Evolutionary conservation across 352 stramenopile species (phyloP).

Genomic region (Pelagophyceae sp.): DNA sequence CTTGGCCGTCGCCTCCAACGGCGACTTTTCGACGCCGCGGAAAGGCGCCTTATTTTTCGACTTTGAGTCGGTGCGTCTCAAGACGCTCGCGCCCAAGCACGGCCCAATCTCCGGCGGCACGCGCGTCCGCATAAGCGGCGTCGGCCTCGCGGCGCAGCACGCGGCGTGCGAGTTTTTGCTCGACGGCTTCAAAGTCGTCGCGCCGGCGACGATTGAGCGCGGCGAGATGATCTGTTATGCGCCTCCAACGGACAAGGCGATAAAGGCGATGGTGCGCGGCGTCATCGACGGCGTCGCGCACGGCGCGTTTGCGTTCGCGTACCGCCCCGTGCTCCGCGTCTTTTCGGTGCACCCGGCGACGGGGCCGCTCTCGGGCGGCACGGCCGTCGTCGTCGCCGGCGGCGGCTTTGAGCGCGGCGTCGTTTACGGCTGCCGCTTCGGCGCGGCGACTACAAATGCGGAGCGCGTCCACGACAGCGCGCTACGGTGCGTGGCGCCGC

Average conservation of each 20-base stretch:
- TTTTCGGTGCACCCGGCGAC: constrained; percentile 21
- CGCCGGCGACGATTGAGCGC: too few species aligned
- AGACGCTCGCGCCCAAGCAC: background rate
- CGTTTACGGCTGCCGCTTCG: background rate
- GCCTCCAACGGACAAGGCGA: too few species aligned
- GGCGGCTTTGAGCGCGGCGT: constrained; percentile 17
- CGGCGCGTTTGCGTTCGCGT: constrained; percentile 21
- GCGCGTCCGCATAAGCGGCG: background rate
- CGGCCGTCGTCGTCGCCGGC: constrained; percentile 27
- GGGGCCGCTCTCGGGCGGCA: constrained; percentile 24
- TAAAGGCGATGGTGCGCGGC: background rate
- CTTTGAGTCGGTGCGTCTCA: background rate
- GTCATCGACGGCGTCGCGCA: background rate
- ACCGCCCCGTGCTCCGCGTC: constrained; percentile 25
- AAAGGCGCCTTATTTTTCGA: background rate
- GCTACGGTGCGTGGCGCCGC: background rate
- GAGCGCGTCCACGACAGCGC: background rate
- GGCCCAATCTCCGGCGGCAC: background rate
- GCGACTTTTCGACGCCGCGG: background rate
- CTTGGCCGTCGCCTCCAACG: constrained; percentile 23
- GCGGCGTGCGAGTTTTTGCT: background rate
- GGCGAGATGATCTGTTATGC: too few species aligned
- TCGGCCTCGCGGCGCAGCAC: background rate
- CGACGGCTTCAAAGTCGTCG: background rate
- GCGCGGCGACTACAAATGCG: background rate